Conservation (phyloP, 202 grass and related monocot genomes). For the Musa balbisiana region DNA sequence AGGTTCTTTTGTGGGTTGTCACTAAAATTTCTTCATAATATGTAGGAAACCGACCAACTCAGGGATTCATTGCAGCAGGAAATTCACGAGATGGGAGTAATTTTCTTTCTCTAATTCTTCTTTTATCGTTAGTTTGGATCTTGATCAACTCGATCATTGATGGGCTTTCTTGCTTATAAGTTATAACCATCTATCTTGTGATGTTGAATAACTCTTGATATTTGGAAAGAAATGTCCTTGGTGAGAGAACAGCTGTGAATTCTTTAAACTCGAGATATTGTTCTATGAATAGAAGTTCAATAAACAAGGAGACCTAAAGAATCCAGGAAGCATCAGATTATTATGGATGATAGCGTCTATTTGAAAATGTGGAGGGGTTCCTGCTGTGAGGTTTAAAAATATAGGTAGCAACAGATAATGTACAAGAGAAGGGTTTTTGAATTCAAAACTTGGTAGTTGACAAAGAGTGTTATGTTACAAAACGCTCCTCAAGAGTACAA, state of each 20-base stretch:
- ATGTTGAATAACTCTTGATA: background rate
- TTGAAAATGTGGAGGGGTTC: too few species aligned
- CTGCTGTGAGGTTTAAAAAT: background rate
- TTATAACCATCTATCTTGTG: background rate
- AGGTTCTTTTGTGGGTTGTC: too few species aligned
- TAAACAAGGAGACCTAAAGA: too few species aligned
- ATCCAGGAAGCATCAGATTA: too few species aligned
- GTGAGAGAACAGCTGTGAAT: background rate
- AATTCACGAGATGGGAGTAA: slow-evolving; percentile 31
- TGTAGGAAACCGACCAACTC: slow-evolving; percentile 54
- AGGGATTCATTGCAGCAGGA: slow-evolving; percentile 35
- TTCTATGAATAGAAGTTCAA: too few species aligned
- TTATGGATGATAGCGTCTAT: too few species aligned
- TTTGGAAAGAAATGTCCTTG: background rate
- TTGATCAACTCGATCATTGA: too few species aligned
- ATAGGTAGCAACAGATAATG: background rate
- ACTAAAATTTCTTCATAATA: slow-evolving; percentile 11
- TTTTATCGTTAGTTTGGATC: background rate
- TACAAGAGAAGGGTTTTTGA: background rate
- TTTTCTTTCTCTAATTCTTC: background rate
- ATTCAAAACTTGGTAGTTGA: background rate
- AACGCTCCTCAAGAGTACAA: background rate
- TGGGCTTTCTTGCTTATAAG: background rate
- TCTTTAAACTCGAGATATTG: too few species aligned
- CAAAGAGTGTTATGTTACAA: background rate